Percentiles rank a stretch among this genome's conserved stretches.
Evolutionary conservation across 495 filamentous ascomycete species (phyloP).

Genomic region (Pseudoneurospora amorphoporcata): DNA sequence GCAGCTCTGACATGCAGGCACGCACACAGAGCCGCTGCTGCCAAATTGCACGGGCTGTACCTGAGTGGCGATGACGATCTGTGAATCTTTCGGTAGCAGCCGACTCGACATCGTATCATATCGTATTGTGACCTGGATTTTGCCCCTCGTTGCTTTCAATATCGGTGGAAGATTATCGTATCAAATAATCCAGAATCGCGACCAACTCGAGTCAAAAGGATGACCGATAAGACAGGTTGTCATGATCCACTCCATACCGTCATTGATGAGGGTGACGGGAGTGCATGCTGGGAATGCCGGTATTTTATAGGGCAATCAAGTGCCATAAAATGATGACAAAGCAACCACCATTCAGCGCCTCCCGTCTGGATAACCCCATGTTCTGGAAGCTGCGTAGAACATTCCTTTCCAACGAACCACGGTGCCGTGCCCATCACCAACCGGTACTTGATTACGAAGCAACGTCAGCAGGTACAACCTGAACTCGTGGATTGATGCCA

Average conservation of each 20-base stretch:
- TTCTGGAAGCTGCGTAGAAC: background rate
- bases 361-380: background rate
- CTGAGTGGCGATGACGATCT: background rate
- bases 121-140: background rate
- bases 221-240: background rate
- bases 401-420: background rate
- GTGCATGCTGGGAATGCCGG: background rate
- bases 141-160: background rate
- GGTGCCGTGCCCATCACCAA: background rate
- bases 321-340: background rate
- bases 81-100: background rate
- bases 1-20: background rate
- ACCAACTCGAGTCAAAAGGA: background rate
- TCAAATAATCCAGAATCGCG: background rate
- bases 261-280: background rate
- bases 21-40: background rate
- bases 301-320: background rate
- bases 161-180: background rate
- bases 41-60: background rate
- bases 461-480: background rate
- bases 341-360: background rate
- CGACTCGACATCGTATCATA: background rate
- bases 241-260: background rate
- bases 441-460: background rate
- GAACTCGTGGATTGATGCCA: background rate